Evolutionary conservation across 164 flowering plant genomes (phyloP).

Genomic region (Umbellularia californica): DNA sequence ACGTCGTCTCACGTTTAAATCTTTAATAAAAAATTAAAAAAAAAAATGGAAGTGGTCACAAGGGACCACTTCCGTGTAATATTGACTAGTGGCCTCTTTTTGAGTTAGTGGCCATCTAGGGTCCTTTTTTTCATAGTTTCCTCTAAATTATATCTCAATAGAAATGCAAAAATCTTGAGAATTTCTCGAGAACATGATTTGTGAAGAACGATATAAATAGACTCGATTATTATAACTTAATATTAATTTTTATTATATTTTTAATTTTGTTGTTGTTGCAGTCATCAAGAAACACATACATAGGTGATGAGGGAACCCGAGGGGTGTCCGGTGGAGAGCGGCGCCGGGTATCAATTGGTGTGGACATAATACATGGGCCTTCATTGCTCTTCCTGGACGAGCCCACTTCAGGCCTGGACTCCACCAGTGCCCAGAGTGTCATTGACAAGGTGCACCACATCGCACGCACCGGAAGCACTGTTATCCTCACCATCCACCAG

Average conservation of each 20-base stretch:
- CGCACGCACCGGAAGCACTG: conserved; percentile 68
- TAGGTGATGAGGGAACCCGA: conserved; percentile 68
- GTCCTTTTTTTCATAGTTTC: too few relatives aligned
- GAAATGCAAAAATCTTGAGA: too few relatives aligned
- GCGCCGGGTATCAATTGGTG: conserved; percentile 66
- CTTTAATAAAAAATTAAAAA: too few relatives aligned
- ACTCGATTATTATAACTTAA: background rate
- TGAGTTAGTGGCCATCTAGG: too few relatives aligned
- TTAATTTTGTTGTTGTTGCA: conserved; percentile 10
- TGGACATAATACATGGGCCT: conserved; percentile 74
- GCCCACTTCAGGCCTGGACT: conserved; percentile 76
- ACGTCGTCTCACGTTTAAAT: too few relatives aligned
- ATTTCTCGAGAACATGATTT: too few relatives aligned
- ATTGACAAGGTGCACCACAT: conserved; percentile 62
- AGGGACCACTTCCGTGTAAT: too few relatives aligned
- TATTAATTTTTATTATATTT: too few relatives aligned
- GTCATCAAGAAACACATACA: conserved; percentile 61
- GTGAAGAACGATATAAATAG: too few relatives aligned
- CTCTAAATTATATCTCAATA: too few relatives aligned
- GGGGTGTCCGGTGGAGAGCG: conserved; percentile 83
- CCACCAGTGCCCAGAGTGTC: conserved; percentile 69
- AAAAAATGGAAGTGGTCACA: too few relatives aligned
- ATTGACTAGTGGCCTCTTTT: too few relatives aligned
- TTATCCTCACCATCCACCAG: conserved; percentile 73
- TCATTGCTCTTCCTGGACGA: conserved; percentile 63